Base-by-base conservation (phyloP, 495 filamentous ascomycete species). In the Penicillium ucsense region DNA sequence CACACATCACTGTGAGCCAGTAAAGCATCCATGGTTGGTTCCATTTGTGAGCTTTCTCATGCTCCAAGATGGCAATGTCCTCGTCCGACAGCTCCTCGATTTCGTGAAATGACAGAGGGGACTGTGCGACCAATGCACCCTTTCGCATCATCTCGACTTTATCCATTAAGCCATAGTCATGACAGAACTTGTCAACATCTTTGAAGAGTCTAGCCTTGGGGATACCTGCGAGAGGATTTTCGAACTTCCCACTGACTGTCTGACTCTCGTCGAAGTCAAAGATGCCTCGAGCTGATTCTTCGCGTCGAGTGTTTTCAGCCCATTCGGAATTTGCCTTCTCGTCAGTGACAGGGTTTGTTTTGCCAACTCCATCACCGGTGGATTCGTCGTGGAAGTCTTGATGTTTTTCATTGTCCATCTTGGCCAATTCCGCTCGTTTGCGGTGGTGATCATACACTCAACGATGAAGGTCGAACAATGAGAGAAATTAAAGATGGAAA, bases 11-110 rank as follows among this genome's bases (percentile, higher is more conserved):
- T 62, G 76, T 71, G 29, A 81, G 65, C 49, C 75, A 78, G 57
- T 80, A 83, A 1, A 83, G 65, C 51, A 61, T 55, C 62, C 60
- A 71, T 31, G 80, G 78, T 41, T 80, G 73, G 28, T 66, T 61
- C 80, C 80, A 83, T 47, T 75, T 75, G 45, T 81, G 75, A 1
- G 68, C 65, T 39, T 64, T 56, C 53, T 83, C 79, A 5, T 70
- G 61, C 10, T 38, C 36, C 10, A 38, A 12, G 10, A 38, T 38
- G 9, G 36, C 36, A 7, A 8, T 38, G 3, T 38, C 36, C n/a
- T 38, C 36, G 10, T 38, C 52, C 48, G 10, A 82, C 45, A 9
- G 57, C 56, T 11, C 65, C 50, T 43, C 60, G 74, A 45, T 73
- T 62, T 51, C 78, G 72, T 6, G 78, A 73, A 38, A 38, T 6